A percentile compares a stretch with the other conserved stretches of the same genome.
These are phyloP conservation scores for Zarea fungicola DNA, from an alignment of 2,329 filamentous ascomycete species.

Conservation along the genomic window DNA sequence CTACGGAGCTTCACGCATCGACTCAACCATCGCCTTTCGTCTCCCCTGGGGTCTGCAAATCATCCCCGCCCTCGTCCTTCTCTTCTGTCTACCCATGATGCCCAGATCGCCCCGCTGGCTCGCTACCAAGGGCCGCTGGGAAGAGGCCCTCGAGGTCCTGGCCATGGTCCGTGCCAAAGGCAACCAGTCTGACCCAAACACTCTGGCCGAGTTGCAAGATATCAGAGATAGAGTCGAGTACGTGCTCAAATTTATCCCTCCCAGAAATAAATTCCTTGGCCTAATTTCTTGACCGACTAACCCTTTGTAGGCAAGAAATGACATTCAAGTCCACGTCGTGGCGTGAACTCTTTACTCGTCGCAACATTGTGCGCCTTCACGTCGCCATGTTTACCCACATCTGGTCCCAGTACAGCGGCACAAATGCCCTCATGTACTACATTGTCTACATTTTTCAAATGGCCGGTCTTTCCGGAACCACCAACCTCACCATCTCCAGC, in stretches of 20 bases:
- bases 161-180: slow-evolving; percentile 51
- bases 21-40: slow-evolving; percentile 52
- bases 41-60: slow-evolving; percentile 61
- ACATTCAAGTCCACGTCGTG: slow-evolving; percentile 18
- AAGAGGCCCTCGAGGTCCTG: slow-evolving; percentile 43
- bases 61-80: slow-evolving; percentile 51
- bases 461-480: slow-evolving; percentile 28
- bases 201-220: slow-evolving; percentile 50
- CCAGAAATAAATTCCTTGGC: too few species aligned
- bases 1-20: slow-evolving; percentile 55
- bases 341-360: slow-evolving; percentile 34
- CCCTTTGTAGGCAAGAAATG: slow-evolving; percentile 8
- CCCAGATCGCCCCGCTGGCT: slow-evolving; percentile 58
- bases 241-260: too few species aligned
- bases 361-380: slow-evolving; percentile 41
- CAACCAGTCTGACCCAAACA: slow-evolving; percentile 45
- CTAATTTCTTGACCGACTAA: not conserved
- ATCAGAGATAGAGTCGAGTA: slow-evolving; percentile 31
- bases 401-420: slow-evolving; percentile 45
- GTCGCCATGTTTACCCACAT: slow-evolving; percentile 43
- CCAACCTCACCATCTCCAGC: slow-evolving; percentile 43
- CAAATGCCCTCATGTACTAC: slow-evolving; percentile 50
- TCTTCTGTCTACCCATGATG: slow-evolving; percentile 50
- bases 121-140: slow-evolving; percentile 53
- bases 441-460: slow-evolving; percentile 32